phyloP scores from a whole-genome alignment of 768 basidiomycete species.

The Termitomyces sp. region DNA sequence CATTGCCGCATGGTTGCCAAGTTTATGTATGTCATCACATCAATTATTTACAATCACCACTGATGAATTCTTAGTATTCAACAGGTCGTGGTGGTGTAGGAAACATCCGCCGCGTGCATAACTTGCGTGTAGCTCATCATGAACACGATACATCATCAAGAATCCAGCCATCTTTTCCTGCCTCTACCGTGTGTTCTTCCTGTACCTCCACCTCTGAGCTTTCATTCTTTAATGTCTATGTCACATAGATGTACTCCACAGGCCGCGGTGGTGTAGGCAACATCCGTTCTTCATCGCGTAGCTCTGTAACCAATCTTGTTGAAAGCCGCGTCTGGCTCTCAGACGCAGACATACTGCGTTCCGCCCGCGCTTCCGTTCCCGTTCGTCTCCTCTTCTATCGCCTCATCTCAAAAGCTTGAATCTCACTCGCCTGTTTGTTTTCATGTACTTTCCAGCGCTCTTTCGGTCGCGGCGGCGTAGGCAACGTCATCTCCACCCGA shows the following conservation, averaged over 20 bases:
- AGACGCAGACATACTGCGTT: constrained; percentile 28
- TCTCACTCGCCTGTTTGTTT: not conserved
- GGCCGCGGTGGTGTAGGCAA: constrained; percentile 94
- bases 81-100: constrained; percentile 67
- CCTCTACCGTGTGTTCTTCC: constrained; percentile 27
- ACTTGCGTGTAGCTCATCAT: constrained; percentile 35
- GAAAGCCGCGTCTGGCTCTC: constrained; percentile 24
- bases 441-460: constrained; percentile 34
- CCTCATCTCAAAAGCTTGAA: not conserved
- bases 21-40: constrained; percentile 37
- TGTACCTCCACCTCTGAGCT: not conserved
- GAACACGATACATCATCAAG: too few species aligned
- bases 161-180: constrained; percentile 22
- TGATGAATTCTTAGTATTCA: constrained; percentile 29
- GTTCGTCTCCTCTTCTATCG: constrained; percentile 21
- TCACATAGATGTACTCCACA: constrained; percentile 38
- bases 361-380: constrained; percentile 28
- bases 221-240: too few species aligned
- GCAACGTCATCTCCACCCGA: constrained; percentile 45
- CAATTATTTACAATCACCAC: not conserved
- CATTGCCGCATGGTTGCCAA: constrained; percentile 53
- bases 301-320: constrained; percentile 16
- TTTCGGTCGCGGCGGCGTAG: constrained; percentile 58
- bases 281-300: constrained; percentile 71
- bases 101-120: constrained; percentile 50